These are phyloP conservation scores for Phlegmacium glaucopus DNA, from an alignment of 768 basidiomycete species.

Conservation along the genomic window DNA sequence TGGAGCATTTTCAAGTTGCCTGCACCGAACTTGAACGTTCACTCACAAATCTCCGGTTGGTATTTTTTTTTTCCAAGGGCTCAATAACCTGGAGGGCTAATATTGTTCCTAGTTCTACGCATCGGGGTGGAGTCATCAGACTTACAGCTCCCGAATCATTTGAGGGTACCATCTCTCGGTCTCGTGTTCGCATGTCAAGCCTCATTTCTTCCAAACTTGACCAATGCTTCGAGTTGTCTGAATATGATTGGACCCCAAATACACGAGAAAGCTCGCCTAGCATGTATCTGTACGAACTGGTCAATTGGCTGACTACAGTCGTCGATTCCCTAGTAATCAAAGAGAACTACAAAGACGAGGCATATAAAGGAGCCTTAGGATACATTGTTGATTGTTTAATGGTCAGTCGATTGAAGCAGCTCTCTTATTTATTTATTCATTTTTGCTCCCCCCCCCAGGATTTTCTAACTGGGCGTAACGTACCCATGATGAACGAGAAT, in stretches of 20 bases:
- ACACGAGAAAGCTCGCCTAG: conserved; percentile 74
- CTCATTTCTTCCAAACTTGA: conserved; percentile 91
- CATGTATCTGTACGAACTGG: conserved; percentile 92
- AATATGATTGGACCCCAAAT: conserved; percentile 90
- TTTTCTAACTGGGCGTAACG: conserved; percentile 73
- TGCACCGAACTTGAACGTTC: conserved; percentile 83
- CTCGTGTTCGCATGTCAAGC: conserved; percentile 71
- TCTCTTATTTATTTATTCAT: not conserved
- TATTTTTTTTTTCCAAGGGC: not conserved
- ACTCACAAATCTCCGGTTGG: conserved; percentile 75
- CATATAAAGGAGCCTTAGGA: conserved; percentile 83
- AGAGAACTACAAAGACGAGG: conserved; percentile 83
- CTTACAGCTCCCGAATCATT: conserved; percentile 66
- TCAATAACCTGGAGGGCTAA: not conserved
- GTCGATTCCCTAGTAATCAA: conserved; percentile 88
- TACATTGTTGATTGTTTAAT: conserved; percentile 87
- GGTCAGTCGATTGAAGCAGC: conserved; percentile 44
- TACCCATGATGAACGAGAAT: conserved; percentile 82
- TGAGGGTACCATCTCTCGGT: conserved; percentile 60
- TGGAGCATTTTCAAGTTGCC: conserved; percentile 87
- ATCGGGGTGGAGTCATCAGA: conserved; percentile 78
- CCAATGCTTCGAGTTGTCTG: conserved; percentile 92
- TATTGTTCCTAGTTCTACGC: conserved; percentile 57
- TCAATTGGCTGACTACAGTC: conserved; percentile 95
- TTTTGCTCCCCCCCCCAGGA: conserved; percentile 53